Conservation (phyloP, 805 yeast genomes). For the Huiozyma sinensis region DNA sequence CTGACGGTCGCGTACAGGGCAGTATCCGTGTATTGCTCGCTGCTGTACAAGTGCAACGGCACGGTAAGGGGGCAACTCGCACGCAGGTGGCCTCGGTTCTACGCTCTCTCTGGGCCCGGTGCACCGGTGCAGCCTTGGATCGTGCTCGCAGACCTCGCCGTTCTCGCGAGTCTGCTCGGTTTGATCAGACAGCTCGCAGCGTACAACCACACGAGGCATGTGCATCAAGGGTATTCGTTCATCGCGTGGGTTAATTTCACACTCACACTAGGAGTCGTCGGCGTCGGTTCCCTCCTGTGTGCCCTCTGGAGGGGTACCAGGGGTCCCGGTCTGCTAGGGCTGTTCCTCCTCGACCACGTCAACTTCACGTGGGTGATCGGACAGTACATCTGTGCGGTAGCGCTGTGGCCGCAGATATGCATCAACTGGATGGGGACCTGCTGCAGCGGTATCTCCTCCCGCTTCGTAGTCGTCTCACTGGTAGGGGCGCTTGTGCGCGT, state of each 20-base stretch:
- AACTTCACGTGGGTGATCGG: constrained; percentile 33
- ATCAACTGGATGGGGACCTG: constrained; percentile 31
- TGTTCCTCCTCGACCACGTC: constrained; percentile 32
- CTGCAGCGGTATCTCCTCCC: constrained; percentile 24
- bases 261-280: constrained; percentile 1
- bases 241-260: constrained; percentile 1
- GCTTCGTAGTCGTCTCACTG: constrained; percentile 9
- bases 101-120: constrained; percentile 3
- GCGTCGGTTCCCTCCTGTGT: constrained; percentile 2
- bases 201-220: constrained; percentile 27
- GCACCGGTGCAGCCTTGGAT: constrained; percentile 19
- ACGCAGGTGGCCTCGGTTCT: constrained; percentile 29
- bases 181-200: constrained; percentile 18
- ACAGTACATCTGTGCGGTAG: constrained; percentile 17
- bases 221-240: constrained; percentile 30
- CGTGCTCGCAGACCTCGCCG: constrained; percentile 11
- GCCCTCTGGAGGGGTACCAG: constrained; percentile 1
- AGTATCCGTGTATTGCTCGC: constrained; percentile 14
- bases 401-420: constrained; percentile 33
- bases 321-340: constrained; percentile 21
- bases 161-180: constrained; percentile 3
- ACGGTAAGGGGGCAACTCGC: constrained; percentile 18
- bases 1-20: constrained; percentile 10
- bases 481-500: constrained; percentile 3
- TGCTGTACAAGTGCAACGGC: constrained; percentile 19